Evolutionary conservation across 768 basidiomycete genomes (phyloP).

Genomic region (Pleurotus djamor): DNA sequence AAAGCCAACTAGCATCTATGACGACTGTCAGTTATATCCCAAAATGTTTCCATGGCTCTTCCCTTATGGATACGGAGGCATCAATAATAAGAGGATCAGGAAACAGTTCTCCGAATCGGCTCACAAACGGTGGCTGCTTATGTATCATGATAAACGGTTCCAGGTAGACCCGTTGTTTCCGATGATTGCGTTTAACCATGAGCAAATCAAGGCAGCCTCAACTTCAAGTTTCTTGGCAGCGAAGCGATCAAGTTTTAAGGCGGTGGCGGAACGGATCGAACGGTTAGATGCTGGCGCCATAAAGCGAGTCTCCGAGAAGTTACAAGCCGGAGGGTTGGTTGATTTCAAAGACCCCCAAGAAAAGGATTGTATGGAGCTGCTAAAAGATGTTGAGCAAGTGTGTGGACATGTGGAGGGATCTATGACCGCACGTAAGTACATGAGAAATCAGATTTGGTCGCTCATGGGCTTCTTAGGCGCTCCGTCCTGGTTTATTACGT

Average conservation of each 20-base stretch:
- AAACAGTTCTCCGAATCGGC: conserved; percentile 10
- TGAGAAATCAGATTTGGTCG: conserved; percentile 21
- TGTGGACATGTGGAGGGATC: conserved; percentile 16
- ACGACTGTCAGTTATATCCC: conserved; percentile 33
- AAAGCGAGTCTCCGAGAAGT: not conserved
- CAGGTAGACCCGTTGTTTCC: conserved; percentile 27
- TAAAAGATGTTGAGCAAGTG: conserved; percentile 19
- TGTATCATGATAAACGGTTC: conserved; percentile 35
- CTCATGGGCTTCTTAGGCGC: conserved; percentile 16
- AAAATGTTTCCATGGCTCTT: conserved; percentile 42
- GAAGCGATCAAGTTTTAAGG: conserved; percentile 12
- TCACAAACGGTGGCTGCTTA: conserved; percentile 21
- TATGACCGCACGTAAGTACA: conserved; percentile 17
- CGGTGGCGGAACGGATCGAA: conserved; percentile 12
- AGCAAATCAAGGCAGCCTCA: conserved; percentile 21
- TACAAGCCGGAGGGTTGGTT: conserved; percentile 10
- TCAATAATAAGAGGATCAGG: conserved; percentile 1
- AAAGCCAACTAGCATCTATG: conserved; percentile 19
- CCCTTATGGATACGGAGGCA: conserved; percentile 22
- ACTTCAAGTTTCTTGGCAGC: conserved; percentile 18
- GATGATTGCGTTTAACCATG: conserved; percentile 28
- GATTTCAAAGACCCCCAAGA: conserved; percentile 16
- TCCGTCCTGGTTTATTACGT: conserved; percentile 24
- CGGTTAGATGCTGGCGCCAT: conserved; percentile 11
- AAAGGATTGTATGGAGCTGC: conserved; percentile 14